phyloP scores from a whole-genome alignment of 2,329 filamentous ascomycete genomes.

The Oidium heveae region DNA sequence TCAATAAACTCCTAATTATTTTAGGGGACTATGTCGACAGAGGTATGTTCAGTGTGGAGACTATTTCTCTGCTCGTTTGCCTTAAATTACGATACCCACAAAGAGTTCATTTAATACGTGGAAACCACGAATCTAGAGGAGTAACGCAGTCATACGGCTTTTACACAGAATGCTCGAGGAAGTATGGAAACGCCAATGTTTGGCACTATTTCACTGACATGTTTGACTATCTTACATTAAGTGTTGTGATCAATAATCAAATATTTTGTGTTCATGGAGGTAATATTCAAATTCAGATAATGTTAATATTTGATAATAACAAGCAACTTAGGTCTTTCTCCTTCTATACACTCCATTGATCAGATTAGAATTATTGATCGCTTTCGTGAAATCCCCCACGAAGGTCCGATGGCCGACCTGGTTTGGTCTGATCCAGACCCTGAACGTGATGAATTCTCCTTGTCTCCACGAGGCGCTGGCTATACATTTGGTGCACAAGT shows the following conservation, averaged over 20 bases:
- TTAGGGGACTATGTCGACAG: slow-evolving; percentile 86
- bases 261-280: slow-evolving; percentile 98
- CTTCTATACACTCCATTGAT: slow-evolving; percentile 90
- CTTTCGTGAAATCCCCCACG: slow-evolving; percentile 93
- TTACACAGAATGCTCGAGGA: slow-evolving; percentile 92
- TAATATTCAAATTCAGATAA: slow-evolving; percentile 13
- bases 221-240: slow-evolving; percentile 95
- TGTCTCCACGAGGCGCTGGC: slow-evolving; percentile 77
- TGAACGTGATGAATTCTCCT: slow-evolving; percentile 90
- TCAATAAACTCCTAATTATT: slow-evolving; percentile 1
- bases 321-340: slow-evolving; percentile 36
- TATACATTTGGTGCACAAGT: slow-evolving; percentile 97
- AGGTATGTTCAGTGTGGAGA: slow-evolving; percentile 95
- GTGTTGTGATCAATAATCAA: slow-evolving; percentile 93
- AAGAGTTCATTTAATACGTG: slow-evolving; percentile 84
- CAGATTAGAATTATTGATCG: slow-evolving; percentile 99
- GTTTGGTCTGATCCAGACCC: slow-evolving; percentile 97
- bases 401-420: slow-evolving; percentile 96
- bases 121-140: slow-evolving; percentile 91
- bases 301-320: neutral
- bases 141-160: slow-evolving; percentile 98
- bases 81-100: slow-evolving; percentile 91
- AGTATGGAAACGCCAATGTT: slow-evolving; percentile 95
- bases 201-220: slow-evolving; percentile 99
- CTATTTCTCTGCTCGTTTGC: slow-evolving; percentile 90